Conservation (phyloP, 306 rosid species). For the Dalbergia oliveri region DNA sequence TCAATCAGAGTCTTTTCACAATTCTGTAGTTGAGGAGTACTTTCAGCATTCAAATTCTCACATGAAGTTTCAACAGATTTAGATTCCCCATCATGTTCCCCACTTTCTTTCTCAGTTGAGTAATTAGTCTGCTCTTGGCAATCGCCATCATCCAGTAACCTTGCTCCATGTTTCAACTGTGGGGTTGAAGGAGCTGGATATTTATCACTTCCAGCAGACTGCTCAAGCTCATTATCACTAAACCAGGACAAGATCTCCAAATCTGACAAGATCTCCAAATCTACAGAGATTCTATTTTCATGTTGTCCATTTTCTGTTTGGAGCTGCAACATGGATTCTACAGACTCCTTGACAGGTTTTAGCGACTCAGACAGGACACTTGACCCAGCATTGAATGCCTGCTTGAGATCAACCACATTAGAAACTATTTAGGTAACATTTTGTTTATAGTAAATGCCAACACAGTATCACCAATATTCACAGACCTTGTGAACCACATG, state of each 20-base stretch:
- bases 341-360: conserved; percentile 75
- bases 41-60: conserved; percentile 57
- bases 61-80: conserved; percentile 85
- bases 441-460: conserved; percentile 19
- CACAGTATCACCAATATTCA: conserved; percentile 30
- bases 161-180: conserved; percentile 79
- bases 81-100: conserved; percentile 76
- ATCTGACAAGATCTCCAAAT: conserved; percentile 56
- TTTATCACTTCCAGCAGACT: conserved; percentile 71
- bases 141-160: conserved; percentile 84
- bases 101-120: conserved; percentile 72
- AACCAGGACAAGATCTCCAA: conserved; percentile 48
- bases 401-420: conserved; percentile 58
- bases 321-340: conserved; percentile 62
- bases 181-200: conserved; percentile 99
- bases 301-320: conserved; percentile 53
- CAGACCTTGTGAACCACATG: conserved; percentile 99
- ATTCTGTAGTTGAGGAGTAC: conserved; percentile 50
- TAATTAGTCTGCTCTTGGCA: conserved; percentile 84
- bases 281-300: conserved; percentile 47
- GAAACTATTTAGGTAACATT: conserved; percentile 27
- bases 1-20: conserved; percentile 52
- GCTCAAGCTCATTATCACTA: conserved; percentile 63
- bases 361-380: conserved; percentile 57
- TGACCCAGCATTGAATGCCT: conserved; percentile 89